phyloP scores from a whole-genome alignment of 257 asterid species.

The Solanum ossicruentum region DNA sequence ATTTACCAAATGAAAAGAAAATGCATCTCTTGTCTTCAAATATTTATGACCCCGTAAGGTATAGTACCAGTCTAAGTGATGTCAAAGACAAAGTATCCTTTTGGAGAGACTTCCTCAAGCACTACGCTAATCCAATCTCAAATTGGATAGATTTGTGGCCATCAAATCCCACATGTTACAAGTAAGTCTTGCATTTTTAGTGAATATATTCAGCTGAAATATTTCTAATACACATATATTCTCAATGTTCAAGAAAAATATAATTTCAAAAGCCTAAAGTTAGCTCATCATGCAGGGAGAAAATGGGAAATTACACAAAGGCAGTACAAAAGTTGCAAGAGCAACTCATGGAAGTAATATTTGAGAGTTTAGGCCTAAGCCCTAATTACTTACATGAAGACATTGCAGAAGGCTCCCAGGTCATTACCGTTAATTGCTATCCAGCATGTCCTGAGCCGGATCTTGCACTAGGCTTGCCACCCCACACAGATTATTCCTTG shows the following conservation, averaged over 20 bases:
- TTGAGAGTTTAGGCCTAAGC: constrained; percentile 42
- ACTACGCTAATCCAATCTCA: constrained; percentile 47
- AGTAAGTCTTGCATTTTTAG: constrained; percentile 16
- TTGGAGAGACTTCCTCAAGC: constrained; percentile 77
- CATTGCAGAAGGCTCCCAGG: constrained; percentile 36
- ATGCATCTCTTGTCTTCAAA: constrained; percentile 27
- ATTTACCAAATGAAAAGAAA: constrained; percentile 40
- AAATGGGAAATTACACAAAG: constrained; percentile 45
- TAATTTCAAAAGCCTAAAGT: not conserved
- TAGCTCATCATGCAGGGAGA: constrained; percentile 20
- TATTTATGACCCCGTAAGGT: constrained; percentile 43
- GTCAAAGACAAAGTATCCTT: constrained; percentile 31
- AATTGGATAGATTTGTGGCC: constrained; percentile 65
- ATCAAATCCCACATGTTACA: constrained; percentile 45
- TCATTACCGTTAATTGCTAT: constrained; percentile 42
- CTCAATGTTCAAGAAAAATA: not conserved
- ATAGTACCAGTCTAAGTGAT: constrained; percentile 49
- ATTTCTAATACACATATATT: not conserved
- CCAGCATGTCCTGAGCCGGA: constrained; percentile 59
- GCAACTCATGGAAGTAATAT: constrained; percentile 25
- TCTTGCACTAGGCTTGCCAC: constrained; percentile 50
- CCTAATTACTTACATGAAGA: constrained; percentile 33
- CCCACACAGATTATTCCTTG: constrained; percentile 46
- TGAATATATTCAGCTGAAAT: not conserved
- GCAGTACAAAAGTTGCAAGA: constrained; percentile 30